Evolutionary conservation across 768 basidiomycete species (phyloP).

Genomic region (Tremella mesenterica): DNA sequence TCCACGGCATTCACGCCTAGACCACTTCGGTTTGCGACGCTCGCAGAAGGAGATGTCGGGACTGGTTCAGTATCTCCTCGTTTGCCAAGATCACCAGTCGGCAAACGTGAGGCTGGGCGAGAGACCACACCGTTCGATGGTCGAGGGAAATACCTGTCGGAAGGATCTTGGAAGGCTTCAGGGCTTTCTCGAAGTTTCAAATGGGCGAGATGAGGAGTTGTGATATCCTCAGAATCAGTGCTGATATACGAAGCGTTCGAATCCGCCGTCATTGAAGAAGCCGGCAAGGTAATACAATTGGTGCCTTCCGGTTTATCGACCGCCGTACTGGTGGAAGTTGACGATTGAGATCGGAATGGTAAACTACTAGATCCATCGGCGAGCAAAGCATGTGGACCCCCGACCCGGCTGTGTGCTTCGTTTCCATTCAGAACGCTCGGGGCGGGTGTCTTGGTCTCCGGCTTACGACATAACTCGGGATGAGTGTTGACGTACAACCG

Average conservation of each 20-base stretch:
- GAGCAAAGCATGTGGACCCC: conserved; percentile 25
- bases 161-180: conserved; percentile 59
- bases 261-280: not conserved
- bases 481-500: conserved; percentile 85
- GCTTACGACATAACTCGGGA: conserved; percentile 63
- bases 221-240: conserved; percentile 9
- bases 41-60: conserved; percentile 2
- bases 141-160: conserved; percentile 65
- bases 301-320: conserved; percentile 13
- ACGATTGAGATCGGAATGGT: conserved; percentile 28
- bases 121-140: conserved; percentile 66
- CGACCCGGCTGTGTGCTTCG: conserved; percentile 17
- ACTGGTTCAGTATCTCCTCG: conserved; percentile 24
- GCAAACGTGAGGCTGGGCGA: conserved; percentile 45
- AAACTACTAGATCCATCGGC: conserved; percentile 34
- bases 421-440: conserved; percentile 27
- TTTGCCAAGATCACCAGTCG: conserved; percentile 8
- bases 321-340: conserved; percentile 20
- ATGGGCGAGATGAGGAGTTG: conserved; percentile 8
- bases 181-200: conserved; percentile 48
- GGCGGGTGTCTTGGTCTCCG: conserved; percentile 37
- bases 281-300: conserved; percentile 2
- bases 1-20: not conserved
- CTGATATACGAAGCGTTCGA: conserved; percentile 7
- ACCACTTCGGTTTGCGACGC: not conserved